phyloP scores from a whole-genome alignment of 2,329 filamentous ascomycete genomes.

The Paecilomyces formosus region DNA sequence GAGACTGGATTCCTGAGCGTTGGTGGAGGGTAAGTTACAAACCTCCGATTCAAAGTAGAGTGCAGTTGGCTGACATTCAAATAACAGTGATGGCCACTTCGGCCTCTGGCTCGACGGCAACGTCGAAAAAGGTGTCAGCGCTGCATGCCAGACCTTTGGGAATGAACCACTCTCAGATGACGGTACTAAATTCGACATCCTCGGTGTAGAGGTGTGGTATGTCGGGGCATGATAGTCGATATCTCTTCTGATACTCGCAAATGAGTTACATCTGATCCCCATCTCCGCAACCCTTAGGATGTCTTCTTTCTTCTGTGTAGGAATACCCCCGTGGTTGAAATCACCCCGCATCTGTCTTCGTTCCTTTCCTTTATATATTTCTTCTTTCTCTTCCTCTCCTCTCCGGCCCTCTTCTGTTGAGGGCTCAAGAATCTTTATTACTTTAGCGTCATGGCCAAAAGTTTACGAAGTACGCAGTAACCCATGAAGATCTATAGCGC shows the following conservation, averaged over 20 bases:
- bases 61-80: constrained; percentile 4
- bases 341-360: neutral
- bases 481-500: neutral
- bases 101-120: constrained; percentile 88
- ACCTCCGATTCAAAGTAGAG: neutral
- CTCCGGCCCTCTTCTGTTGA: neutral
- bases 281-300: neutral
- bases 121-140: constrained; percentile 76
- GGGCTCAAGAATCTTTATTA: neutral
- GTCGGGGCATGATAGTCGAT: constrained; percentile 49
- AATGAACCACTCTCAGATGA: constrained; percentile 92
- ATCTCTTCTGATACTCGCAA: neutral
- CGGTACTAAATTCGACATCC: constrained; percentile 81
- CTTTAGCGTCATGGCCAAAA: neutral
- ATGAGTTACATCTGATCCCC: too few relatives aligned
- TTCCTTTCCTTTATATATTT: neutral
- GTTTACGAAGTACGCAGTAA: neutral
- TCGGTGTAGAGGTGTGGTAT: constrained; percentile 92
- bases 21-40: constrained; percentile 58
- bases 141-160: constrained; percentile 81
- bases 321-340: neutral
- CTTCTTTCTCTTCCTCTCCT: neutral
- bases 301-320: neutral
- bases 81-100: constrained; percentile 65
- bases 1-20: constrained; percentile 78